These are phyloP conservation scores for Sedum album DNA, from an alignment of 164 flowering plant genomes.

Conservation along the genomic window DNA sequence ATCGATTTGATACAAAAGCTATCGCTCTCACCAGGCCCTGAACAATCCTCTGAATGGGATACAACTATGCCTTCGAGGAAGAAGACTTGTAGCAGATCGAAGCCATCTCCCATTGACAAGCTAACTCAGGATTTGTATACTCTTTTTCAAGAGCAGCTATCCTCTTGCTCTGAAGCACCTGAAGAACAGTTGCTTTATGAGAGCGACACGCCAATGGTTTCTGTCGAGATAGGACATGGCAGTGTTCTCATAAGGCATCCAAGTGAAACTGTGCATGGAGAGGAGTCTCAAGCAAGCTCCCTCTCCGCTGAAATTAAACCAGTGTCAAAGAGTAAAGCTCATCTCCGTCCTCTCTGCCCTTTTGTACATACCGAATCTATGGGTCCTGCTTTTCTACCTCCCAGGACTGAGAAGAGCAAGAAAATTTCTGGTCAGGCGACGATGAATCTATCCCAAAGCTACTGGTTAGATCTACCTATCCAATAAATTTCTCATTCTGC, in stretches of 20 bases:
- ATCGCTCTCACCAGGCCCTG: constrained; percentile 45
- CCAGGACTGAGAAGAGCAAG: constrained; percentile 25
- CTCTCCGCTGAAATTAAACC: constrained; percentile 64
- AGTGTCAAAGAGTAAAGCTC: constrained; percentile 33
- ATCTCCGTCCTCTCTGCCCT: constrained; percentile 33
- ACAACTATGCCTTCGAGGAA: constrained; percentile 73
- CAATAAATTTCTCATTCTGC: background rate
- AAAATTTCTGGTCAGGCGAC: constrained; percentile 21
- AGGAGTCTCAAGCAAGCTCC: constrained; percentile 97
- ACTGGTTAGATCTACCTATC: constrained; percentile 19
- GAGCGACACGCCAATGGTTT: constrained; percentile 76
- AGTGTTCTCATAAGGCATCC: constrained; percentile 83
- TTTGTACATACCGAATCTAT: constrained; percentile 32
- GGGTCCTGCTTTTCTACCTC: constrained; percentile 21
- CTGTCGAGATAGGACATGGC: constrained; percentile 97
- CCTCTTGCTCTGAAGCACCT: constrained; percentile 65
- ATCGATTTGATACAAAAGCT: background rate
- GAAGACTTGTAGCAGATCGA: constrained; percentile 73
- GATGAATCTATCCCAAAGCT: constrained; percentile 26
- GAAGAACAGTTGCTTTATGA: constrained; percentile 86
- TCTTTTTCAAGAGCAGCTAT: constrained; percentile 79
- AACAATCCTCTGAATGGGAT: constrained; percentile 81
- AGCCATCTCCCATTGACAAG: constrained; percentile 85
- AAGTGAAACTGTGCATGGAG: constrained; percentile 55
- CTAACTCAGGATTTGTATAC: constrained; percentile 76